These are phyloP conservation scores for Mallotus nudiflorus DNA, from an alignment of 345 rosid species.

Conservation along the genomic window DNA sequence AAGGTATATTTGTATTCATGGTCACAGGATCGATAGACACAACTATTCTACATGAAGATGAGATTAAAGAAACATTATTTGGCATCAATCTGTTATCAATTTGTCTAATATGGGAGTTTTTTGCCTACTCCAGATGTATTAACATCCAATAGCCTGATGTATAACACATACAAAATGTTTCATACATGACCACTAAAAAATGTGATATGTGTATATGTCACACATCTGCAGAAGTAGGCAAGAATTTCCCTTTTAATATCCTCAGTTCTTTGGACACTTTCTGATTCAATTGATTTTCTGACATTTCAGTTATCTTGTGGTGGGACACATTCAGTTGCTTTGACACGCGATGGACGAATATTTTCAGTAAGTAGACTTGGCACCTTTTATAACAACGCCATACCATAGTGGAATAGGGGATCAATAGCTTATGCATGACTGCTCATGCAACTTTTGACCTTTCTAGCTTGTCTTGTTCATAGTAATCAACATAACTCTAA, in stretches of 20 bases:
- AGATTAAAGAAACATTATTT: neutral
- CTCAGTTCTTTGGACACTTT: neutral
- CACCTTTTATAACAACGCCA: neutral
- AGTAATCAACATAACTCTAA: neutral
- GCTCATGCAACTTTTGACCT: no score
- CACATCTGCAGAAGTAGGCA: no score
- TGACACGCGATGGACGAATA: constrained; percentile 80
- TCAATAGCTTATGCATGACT: neutral
- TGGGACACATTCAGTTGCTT: constrained; percentile 96
- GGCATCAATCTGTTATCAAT: neutral
- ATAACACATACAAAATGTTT: no score
- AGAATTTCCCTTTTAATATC: neutral
- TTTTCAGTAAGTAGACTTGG: constrained; percentile 68
- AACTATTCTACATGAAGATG: no score
- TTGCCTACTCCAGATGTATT: no score
- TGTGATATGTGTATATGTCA: no score
- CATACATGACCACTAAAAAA: no score
- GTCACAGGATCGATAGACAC: no score
- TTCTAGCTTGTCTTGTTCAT: neutral
- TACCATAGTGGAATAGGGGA: neutral
- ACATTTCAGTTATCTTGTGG: constrained; percentile 86
- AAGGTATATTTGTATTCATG: no score
- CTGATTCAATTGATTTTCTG: constrained; percentile 8
- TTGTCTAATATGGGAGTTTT: no score
- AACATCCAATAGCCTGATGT: no score